Evolutionary conservation across 345 rosid genomes (phyloP).

Genomic region (Pseudoturritis turrita): DNA sequence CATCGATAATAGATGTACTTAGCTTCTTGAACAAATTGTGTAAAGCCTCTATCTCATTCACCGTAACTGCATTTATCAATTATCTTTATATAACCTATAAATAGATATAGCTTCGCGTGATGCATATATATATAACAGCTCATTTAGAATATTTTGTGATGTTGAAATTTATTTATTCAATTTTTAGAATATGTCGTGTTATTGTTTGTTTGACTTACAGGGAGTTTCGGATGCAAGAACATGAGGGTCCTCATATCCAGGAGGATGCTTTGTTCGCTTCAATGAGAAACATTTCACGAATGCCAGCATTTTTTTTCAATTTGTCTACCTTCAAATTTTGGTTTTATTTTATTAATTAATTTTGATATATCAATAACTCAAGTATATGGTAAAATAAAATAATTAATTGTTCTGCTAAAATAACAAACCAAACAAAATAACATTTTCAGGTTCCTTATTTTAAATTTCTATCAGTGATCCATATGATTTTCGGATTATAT

Average conservation of each 20-base stretch:
- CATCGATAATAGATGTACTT: constrained; percentile 52
- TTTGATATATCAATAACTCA: background rate
- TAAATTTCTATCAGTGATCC: background rate
- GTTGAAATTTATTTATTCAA: background rate
- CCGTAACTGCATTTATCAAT: constrained; percentile 44
- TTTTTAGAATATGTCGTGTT: background rate
- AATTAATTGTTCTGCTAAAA: background rate
- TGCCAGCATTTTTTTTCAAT: constrained; percentile 40
- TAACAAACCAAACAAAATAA: background rate
- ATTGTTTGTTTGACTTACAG: constrained; percentile 50
- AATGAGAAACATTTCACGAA: constrained; percentile 44
- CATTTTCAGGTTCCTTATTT: background rate
- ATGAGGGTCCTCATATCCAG: constrained; percentile 44
- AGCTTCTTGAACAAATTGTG: constrained; percentile 54
- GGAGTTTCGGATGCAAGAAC: constrained; percentile 75
- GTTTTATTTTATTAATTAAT: background rate
- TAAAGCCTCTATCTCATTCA: constrained; percentile 51
- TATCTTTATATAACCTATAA: background rate
- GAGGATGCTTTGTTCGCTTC: constrained; percentile 33
- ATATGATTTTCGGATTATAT: background rate
- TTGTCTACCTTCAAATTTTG: background rate
- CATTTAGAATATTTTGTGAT: background rate
- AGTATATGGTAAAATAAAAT: background rate
- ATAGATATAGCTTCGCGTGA: background rate
- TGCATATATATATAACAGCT: background rate